Conservation (phyloP, 129 eudicot genomes). For the Artemisia tridentata region DNA sequence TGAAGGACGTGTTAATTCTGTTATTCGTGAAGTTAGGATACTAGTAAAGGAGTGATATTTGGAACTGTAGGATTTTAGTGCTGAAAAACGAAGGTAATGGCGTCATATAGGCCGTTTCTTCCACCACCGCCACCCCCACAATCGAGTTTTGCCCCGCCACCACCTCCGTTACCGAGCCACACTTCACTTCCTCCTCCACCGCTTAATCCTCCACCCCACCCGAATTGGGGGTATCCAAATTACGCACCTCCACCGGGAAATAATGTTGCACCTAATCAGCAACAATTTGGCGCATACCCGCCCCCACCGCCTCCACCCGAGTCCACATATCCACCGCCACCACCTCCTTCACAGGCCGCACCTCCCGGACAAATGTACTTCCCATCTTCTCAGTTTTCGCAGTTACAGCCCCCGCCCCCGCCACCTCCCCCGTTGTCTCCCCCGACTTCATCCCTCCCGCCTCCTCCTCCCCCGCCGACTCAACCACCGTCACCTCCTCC, state of each 20-base stretch:
- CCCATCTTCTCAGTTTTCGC: constrained; percentile 69
- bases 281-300: constrained; percentile 33
- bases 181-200: constrained; percentile 45
- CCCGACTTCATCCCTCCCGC: constrained; percentile 51
- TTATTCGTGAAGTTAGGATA: constrained; percentile 15
- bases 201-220: not conserved
- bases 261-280: constrained; percentile 44
- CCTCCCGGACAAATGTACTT: constrained; percentile 51
- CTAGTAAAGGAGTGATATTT: constrained; percentile 14
- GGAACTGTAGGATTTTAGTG: not conserved
- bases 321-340: constrained; percentile 32
- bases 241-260: constrained; percentile 18
- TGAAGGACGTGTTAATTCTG: too few species aligned
- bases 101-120: constrained; percentile 88
- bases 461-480: constrained; percentile 60
- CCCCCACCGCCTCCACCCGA: constrained; percentile 34
- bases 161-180: constrained; percentile 52
- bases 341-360: constrained; percentile 47
- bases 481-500: constrained; percentile 74
- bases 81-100: constrained; percentile 35
- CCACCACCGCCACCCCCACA: constrained; percentile 77
- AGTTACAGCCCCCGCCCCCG: constrained; percentile 49
- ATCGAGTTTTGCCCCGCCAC: constrained; percentile 57
- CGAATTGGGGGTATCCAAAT: constrained; percentile 52
- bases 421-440: constrained; percentile 53